These are phyloP conservation scores for Centrapalus pauciflorus DNA, from an alignment of 129 eudicot genomes.

Conservation along the genomic window DNA sequence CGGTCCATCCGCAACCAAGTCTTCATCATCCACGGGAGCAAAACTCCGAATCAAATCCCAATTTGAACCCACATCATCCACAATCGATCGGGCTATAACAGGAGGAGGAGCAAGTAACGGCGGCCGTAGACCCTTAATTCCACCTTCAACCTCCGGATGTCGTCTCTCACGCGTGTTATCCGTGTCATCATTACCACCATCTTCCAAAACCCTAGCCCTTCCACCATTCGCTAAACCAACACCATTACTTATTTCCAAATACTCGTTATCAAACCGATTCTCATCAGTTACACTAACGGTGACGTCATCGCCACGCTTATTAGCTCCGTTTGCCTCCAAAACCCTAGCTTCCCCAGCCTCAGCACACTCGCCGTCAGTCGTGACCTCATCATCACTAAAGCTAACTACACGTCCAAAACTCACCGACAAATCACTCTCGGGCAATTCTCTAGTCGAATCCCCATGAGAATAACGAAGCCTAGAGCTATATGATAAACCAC, in stretches of 20 bases:
- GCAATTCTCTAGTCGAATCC: conserved; percentile 9
- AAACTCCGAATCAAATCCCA: conserved; percentile 58
- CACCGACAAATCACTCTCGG: conserved; percentile 19
- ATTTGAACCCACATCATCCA: conserved; percentile 46
- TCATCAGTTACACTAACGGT: conserved; percentile 1
- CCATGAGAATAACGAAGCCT: conserved; percentile 17
- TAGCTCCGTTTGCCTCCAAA: conserved; percentile 11
- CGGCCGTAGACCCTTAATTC: conserved; percentile 57
- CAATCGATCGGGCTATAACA: conserved; percentile 16
- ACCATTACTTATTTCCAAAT: conserved; percentile 3
- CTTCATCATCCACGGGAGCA: conserved; percentile 48
- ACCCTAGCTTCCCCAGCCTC: conserved; percentile 18
- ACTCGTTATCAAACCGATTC: conserved; percentile 5
- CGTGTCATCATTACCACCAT: conserved; percentile 1
- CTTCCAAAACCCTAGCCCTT: conserved; percentile 17
- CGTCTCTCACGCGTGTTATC: conserved; percentile 14
- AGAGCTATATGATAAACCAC: conserved; percentile 7
- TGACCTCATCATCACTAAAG: conserved; percentile 23
- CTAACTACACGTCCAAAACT: conserved; percentile 18
- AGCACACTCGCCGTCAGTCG: conserved; percentile 17
- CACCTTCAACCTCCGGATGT: conserved; percentile 21
- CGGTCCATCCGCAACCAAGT: conserved; percentile 15
- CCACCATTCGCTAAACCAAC: background rate
- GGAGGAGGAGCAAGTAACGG: conserved; percentile 61
- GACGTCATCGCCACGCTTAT: conserved; percentile 13